These are phyloP conservation scores for Bisporella sp. DNA, from an alignment of 2,329 filamentous ascomycete species.

Conservation along the genomic window DNA sequence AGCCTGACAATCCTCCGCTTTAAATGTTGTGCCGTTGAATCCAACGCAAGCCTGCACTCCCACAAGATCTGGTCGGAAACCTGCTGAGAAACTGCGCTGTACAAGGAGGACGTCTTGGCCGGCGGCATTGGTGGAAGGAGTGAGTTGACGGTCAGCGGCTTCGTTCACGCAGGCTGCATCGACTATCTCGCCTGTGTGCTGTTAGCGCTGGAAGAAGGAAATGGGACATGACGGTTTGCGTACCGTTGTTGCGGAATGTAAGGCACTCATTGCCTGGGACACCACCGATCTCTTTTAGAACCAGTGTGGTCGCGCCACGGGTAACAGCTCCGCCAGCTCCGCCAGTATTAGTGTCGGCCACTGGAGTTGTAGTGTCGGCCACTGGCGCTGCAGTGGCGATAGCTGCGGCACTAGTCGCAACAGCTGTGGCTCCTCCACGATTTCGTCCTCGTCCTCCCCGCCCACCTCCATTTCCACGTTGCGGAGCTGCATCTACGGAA, in stretches of 20 bases:
- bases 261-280: constrained; percentile 25
- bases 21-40: constrained; percentile 33
- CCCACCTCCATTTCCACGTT: too few species aligned
- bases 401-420: not conserved
- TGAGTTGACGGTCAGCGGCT: constrained; percentile 34
- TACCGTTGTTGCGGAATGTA: constrained; percentile 37
- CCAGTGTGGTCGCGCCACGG: not conserved
- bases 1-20: not conserved
- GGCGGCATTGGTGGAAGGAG: constrained; percentile 27
- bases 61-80: constrained; percentile 33
- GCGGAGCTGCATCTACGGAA: too few species aligned
- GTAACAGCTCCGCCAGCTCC: not conserved
- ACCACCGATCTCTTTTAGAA: constrained; percentile 30
- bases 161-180: constrained; percentile 32
- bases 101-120: constrained; percentile 29
- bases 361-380: not conserved
- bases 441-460: too few species aligned
- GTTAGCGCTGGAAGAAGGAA: not conserved
- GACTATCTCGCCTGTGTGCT: constrained; percentile 32
- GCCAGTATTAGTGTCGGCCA: not conserved
- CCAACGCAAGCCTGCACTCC: constrained; percentile 31
- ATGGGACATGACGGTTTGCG: not conserved
- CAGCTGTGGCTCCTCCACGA: not conserved
- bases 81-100: constrained; percentile 31
- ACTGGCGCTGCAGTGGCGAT: not conserved